phyloP scores from a whole-genome alignment of 208 protist species.

The Sergeia podlipaevii region DNA sequence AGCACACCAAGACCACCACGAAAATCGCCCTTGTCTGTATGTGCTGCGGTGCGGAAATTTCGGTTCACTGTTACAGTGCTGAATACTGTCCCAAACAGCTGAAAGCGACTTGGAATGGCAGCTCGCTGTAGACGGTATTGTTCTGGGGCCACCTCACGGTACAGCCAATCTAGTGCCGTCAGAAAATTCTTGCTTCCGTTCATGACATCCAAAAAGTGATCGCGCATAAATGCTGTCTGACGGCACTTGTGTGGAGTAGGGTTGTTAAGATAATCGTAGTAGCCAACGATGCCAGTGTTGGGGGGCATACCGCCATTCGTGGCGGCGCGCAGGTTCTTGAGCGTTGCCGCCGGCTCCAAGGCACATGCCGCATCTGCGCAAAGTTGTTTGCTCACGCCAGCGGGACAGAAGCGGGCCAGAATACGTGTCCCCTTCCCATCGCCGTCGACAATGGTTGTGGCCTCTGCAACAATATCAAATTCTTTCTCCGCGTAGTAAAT shows the following conservation, averaged over 20 bases:
- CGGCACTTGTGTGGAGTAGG: conserved; percentile 78
- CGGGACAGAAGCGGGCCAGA: conserved; percentile 60
- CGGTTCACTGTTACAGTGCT: conserved; percentile 90
- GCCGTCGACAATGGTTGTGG: conserved; percentile 41
- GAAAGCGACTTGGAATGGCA: conserved; percentile 70
- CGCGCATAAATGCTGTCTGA: conserved; percentile 77
- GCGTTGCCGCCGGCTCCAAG: conserved; percentile 67
- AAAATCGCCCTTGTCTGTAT: conserved; percentile 88
- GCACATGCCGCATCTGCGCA: conserved; percentile 42
- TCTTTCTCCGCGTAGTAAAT: conserved; percentile 62
- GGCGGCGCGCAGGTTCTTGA: conserved; percentile 61
- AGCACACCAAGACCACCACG: conserved; percentile 70
- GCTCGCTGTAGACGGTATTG: conserved; percentile 75
- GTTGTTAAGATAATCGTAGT: conserved; percentile 90
- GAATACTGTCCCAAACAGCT: conserved; percentile 83
- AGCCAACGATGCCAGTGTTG: conserved; percentile 86
- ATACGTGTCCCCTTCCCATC: conserved; percentile 43
- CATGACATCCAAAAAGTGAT: conserved; percentile 45
- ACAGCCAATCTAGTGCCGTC: conserved; percentile 57
- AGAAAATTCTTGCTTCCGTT: conserved; percentile 46
- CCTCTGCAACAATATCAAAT: conserved; percentile 63
- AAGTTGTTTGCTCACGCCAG: conserved; percentile 38
- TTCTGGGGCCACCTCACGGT: conserved; percentile 47
- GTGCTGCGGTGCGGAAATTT: conserved; percentile 87
- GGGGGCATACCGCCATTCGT: conserved; percentile 83